Percentiles rank a stretch among this genome's conserved stretches.
These are phyloP conservation scores for Bullera alba DNA, from an alignment of 768 basidiomycete genomes.

Conservation along the genomic window DNA sequence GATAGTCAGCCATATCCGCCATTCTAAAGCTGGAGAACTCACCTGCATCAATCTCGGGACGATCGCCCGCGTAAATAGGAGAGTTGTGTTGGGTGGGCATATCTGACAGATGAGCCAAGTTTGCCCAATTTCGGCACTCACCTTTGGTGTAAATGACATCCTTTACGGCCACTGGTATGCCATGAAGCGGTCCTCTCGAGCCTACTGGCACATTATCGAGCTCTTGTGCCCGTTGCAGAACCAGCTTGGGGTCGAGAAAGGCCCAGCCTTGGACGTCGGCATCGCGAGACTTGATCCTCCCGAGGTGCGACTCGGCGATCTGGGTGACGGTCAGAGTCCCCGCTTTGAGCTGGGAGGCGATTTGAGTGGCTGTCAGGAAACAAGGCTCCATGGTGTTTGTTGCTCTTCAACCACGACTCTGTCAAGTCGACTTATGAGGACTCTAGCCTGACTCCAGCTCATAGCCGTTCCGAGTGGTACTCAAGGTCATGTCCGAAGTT, in stretches of 20 bases:
- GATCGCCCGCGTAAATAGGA: conserved; percentile 28
- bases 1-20: no score
- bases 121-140: conserved; percentile 1
- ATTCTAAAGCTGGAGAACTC: no score
- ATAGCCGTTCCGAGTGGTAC: no score
- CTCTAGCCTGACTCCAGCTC: no score
- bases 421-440: no score
- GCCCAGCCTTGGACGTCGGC: conserved; percentile 21
- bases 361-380: conserved; percentile 26
- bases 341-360: conserved; percentile 9
- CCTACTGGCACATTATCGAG: conserved; percentile 21
- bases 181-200: conserved; percentile 24
- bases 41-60: conserved; percentile 27
- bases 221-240: conserved; percentile 14
- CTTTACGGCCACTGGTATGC: conserved; percentile 28
- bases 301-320: conserved; percentile 17
- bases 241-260: conserved; percentile 12
- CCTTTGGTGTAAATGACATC: conserved; percentile 32
- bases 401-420: no score
- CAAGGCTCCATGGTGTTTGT: no score
- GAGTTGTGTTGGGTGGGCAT: conserved; percentile 43
- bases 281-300: conserved; percentile 21
- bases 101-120: conserved; percentile 14
- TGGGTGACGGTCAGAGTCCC: conserved; percentile 18
- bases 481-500: no score